Evolutionary conservation across 805 yeast genomes (phyloP).

Genomic region (Yarrowia sp.): DNA sequence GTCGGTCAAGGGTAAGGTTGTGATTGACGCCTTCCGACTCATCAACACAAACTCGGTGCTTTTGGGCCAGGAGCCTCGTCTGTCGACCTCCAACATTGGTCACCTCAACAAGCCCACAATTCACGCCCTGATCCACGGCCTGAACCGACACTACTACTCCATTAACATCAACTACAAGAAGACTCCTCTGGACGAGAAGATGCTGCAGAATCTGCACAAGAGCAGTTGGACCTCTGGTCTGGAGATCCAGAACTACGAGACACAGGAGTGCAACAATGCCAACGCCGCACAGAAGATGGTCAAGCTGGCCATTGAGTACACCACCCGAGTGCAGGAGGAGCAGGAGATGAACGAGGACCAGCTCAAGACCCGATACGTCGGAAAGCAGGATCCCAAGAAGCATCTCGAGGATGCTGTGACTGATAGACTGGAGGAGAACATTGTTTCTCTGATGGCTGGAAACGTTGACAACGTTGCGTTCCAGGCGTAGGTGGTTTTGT

Average conservation of each 20-base stretch:
- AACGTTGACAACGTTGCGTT: constrained; percentile 89
- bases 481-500: constrained; percentile 44
- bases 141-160: constrained; percentile 95
- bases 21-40: constrained; percentile 95
- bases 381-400: constrained; percentile 98
- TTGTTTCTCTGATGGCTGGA: constrained; percentile 81
- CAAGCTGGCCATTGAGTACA: constrained; percentile 83
- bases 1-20: constrained; percentile 97
- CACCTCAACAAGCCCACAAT: constrained; percentile 93
- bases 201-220: constrained; percentile 91
- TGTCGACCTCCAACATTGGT: constrained; percentile 93
- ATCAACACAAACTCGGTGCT: constrained; percentile 82
- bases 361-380: constrained; percentile 92
- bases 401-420: constrained; percentile 90
- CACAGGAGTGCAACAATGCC: constrained; percentile 70
- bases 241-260: constrained; percentile 68
- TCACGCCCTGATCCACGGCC: constrained; percentile 94
- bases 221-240: constrained; percentile 94
- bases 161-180: constrained; percentile 91
- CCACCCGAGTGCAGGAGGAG: constrained; percentile 88
- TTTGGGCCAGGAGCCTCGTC: constrained; percentile 98
- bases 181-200: constrained; percentile 85
- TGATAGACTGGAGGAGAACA: constrained; percentile 79
- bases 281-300: constrained; percentile 76
- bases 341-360: constrained; percentile 83